Percentiles rank a stretch among this genome's conserved stretches.
phyloP scores from a whole-genome alignment of 108 stramenopile species.

The Fragilariopsis cylindrus region DNA sequence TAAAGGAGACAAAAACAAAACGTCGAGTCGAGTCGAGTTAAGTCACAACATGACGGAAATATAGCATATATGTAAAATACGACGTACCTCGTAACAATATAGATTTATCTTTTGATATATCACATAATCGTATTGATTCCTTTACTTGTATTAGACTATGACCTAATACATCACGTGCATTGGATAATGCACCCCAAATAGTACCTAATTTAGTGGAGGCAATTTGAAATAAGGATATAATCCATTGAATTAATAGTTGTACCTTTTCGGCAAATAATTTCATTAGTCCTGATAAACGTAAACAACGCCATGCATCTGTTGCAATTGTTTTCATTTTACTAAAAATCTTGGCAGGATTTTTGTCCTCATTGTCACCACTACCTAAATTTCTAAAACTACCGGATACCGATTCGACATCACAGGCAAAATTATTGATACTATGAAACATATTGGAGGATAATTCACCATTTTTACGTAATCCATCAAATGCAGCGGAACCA shows the following conservation, averaged over 20 bases:
- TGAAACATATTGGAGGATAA: neutral
- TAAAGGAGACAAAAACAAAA: too few relatives aligned
- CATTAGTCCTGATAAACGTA: neutral
- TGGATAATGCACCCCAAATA: neutral
- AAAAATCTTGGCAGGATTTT: neutral
- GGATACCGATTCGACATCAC: neutral
- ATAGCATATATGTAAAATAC: too few relatives aligned
- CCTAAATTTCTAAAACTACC: neutral
- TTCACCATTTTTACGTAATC: slow-evolving; percentile 7
- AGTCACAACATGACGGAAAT: too few relatives aligned
- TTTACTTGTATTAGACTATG: neutral
- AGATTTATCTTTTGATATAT: neutral
- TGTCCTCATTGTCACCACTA: neutral
- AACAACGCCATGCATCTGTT: neutral
- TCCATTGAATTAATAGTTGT: neutral
- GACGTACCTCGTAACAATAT: neutral
- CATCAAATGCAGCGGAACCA: slow-evolving; percentile 3
- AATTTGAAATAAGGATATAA: neutral
- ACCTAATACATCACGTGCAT: neutral
- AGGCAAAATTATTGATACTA: neutral
- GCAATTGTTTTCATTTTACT: neutral
- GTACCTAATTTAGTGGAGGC: neutral
- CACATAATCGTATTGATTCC: neutral
- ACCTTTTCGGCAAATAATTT: slow-evolving; percentile 3
- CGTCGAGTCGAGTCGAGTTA: too few relatives aligned